Conservation (phyloP, 2,329 filamentous ascomycete genomes). For the Venturia aucupariae region DNA sequence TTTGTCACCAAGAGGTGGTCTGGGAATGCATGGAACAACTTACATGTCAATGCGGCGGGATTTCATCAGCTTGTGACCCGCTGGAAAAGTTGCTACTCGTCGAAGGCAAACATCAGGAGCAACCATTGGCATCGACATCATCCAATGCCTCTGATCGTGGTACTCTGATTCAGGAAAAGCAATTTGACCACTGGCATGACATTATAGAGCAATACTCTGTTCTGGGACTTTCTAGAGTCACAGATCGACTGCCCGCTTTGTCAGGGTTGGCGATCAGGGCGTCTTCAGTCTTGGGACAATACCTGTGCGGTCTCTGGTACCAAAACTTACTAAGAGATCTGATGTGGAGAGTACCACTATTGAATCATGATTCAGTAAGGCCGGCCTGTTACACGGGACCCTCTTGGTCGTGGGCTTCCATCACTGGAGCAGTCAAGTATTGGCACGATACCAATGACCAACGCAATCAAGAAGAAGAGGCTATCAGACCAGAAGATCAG, state of each 20-base stretch:
- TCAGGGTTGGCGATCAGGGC: background rate
- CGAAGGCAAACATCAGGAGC: background rate
- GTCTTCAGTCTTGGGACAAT: background rate
- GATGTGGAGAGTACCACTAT: background rate
- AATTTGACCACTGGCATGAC: background rate
- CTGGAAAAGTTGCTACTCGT: background rate
- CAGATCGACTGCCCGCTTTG: slow-evolving; percentile 2
- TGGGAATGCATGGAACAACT: background rate
- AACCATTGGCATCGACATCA: background rate
- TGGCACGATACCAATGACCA: background rate
- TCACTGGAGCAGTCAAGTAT: background rate
- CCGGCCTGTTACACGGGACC: background rate
- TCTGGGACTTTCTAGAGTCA: background rate
- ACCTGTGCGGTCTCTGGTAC: background rate
- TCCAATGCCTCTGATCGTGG: background rate
- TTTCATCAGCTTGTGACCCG: background rate
- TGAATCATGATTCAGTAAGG: background rate
- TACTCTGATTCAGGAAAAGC: background rate
- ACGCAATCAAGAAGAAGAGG: background rate
- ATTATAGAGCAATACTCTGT: background rate
- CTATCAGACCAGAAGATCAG: background rate
- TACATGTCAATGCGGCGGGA: background rate
- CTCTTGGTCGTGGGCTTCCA: background rate
- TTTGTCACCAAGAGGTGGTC: background rate
- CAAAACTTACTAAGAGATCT: background rate